Evolutionary conservation across 495 filamentous ascomycete genomes (phyloP).

Genomic region (Penicillium goetzii): DNA sequence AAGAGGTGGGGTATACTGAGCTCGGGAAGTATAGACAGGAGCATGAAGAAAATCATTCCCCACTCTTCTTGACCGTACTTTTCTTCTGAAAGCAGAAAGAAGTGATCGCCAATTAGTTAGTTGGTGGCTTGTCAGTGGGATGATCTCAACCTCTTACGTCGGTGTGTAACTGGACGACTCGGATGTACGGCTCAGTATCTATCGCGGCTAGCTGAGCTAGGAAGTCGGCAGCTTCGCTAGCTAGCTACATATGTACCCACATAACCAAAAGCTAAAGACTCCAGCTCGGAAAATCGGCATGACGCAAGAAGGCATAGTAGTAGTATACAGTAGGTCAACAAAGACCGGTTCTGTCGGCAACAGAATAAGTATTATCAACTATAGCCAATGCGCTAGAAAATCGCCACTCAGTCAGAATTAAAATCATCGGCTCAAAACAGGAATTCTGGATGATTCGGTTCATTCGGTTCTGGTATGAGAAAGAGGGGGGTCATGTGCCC

Average conservation of each 20-base stretch:
- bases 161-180: not conserved
- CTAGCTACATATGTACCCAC: not conserved
- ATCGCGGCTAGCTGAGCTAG: not conserved
- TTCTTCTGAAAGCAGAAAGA: too few relatives aligned
- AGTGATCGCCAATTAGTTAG: not conserved
- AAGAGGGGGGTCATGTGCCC: not conserved
- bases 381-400: not conserved
- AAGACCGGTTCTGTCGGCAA: not conserved
- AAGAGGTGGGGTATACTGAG: not conserved
- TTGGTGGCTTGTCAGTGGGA: not conserved
- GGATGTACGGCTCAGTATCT: not conserved
- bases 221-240: not conserved
- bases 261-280: too few relatives aligned
- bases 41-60: conserved; percentile 1
- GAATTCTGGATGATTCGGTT: not conserved
- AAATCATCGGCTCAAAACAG: not conserved
- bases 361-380: not conserved
- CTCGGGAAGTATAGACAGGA: not conserved
- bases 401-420: not conserved
- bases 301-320: not conserved
- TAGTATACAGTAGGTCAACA: not conserved
- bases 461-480: not conserved
- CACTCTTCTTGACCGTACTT: not conserved
- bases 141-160: not conserved
- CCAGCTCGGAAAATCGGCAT: not conserved